Percentiles rank a stretch among this genome's conserved stretches.
Evolutionary conservation across 306 rosid species (phyloP).

Genomic region (Casuarina glauca): DNA sequence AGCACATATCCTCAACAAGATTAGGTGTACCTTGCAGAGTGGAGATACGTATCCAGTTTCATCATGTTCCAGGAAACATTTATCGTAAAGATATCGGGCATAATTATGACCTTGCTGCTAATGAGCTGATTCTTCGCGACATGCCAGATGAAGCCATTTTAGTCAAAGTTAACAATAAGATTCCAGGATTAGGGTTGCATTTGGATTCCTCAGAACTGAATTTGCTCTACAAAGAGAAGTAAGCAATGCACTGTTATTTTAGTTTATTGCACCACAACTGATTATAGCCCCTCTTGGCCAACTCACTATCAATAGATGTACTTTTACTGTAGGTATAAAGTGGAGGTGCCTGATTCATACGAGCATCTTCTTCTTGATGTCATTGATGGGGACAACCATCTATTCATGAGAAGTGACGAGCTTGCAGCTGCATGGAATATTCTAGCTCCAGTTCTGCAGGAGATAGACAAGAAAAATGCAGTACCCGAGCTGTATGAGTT

Average conservation of each 20-base stretch:
- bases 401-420: constrained; percentile 88
- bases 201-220: constrained; percentile 88
- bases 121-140: constrained; percentile 89
- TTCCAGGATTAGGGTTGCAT: constrained; percentile 88
- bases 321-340: constrained; percentile 55
- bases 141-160: constrained; percentile 86
- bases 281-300: constrained; percentile 17
- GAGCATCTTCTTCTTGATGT: constrained; percentile 92
- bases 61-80: constrained; percentile 73
- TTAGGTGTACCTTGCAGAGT: constrained; percentile 56
- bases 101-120: constrained; percentile 57
- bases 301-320: not conserved
- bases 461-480: constrained; percentile 62
- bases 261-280: constrained; percentile 14
- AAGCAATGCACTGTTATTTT: constrained; percentile 33
- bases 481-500: constrained; percentile 75
- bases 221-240: constrained; percentile 86
- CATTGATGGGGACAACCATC: constrained; percentile 76
- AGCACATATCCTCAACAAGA: constrained; percentile 12
- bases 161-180: constrained; percentile 80
- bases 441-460: constrained; percentile 66
- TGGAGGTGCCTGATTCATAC: constrained; percentile 83
- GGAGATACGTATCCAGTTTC: constrained; percentile 91
- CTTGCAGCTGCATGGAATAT: constrained; percentile 83
- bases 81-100: constrained; percentile 65